phyloP scores from a whole-genome alignment of 768 basidiomycete genomes.

The Psilocybe cubensis region DNA sequence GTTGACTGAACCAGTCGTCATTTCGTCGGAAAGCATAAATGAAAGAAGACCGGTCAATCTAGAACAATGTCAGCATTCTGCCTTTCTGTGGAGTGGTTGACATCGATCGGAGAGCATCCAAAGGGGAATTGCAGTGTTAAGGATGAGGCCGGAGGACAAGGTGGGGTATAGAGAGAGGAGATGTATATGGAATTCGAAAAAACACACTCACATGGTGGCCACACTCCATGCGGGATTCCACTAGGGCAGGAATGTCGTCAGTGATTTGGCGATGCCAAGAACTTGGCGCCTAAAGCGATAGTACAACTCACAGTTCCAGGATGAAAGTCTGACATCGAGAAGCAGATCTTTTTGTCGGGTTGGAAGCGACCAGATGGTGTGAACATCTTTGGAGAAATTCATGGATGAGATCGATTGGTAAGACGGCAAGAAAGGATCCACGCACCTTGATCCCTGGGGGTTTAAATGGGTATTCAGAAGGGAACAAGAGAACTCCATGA shows the following conservation, averaged over 20 bases:
- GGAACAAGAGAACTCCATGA: conserved; percentile 90
- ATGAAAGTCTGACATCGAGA: conserved; percentile 97
- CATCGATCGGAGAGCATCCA: not conserved
- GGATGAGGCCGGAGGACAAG: not conserved
- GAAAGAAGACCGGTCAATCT: conserved; percentile 92
- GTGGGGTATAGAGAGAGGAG: conserved; percentile 4
- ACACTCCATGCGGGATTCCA: conserved; percentile 98
- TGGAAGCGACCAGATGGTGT: conserved; percentile 91
- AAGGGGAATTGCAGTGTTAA: conserved; percentile 1
- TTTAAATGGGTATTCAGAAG: conserved; percentile 94
- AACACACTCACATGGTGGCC: conserved; percentile 90
- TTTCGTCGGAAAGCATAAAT: conserved; percentile 95
- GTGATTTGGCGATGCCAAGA: not conserved
- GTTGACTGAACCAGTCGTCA: conserved; percentile 93
- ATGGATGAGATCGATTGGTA: conserved; percentile 4
- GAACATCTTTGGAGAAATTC: conserved; percentile 62
- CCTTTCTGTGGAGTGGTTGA: not conserved
- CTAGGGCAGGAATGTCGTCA: conserved; percentile 36
- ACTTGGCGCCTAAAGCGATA: not conserved
- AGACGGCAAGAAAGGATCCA: conserved; percentile 3
- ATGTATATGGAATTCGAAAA: conserved; percentile 4
- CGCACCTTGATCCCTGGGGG: conserved; percentile 94
- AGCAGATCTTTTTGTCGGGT: conserved; percentile 95
- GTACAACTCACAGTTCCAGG: conserved; percentile 73
- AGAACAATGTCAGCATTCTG: conserved; percentile 13